Conservation (phyloP, 495 filamentous ascomycete species). For the Neurospora sp. region DNA sequence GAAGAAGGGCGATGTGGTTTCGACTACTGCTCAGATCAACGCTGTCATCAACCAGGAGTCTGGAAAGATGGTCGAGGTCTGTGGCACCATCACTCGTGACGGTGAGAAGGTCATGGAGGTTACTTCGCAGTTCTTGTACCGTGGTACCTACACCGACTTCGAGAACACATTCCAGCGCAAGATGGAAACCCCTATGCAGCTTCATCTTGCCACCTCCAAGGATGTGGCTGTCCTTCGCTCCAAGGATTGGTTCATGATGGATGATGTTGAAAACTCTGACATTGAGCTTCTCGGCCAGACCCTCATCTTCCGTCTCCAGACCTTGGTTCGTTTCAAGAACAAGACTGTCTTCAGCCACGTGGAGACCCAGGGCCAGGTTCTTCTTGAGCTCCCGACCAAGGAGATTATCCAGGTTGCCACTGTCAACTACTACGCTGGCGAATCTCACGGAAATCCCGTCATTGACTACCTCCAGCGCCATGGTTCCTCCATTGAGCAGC, state of each 20-base stretch:
- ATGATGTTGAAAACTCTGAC: conserved; percentile 51
- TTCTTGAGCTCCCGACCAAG: conserved; percentile 93
- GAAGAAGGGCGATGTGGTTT: conserved; percentile 85
- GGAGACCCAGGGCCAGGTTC: conserved; percentile 83
- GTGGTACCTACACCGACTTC: conserved; percentile 83
- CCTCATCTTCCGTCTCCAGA: conserved; percentile 91
- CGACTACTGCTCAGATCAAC: conserved; percentile 92
- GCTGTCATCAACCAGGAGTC: conserved; percentile 96
- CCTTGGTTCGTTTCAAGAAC: conserved; percentile 88
- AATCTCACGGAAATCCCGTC: conserved; percentile 91
- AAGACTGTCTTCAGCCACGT: conserved; percentile 85
- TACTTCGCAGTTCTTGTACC: conserved; percentile 94
- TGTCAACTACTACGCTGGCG: conserved; percentile 83
- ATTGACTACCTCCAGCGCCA: conserved; percentile 91
- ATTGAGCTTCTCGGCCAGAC: conserved; percentile 83
- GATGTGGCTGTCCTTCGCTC: conserved; percentile 89
- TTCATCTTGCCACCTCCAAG: conserved; percentile 74
- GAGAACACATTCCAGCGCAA: conserved; percentile 98
- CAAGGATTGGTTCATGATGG: conserved; percentile 91
- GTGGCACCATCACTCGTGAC: conserved; percentile 84
- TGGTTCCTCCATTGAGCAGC: conserved; percentile 89
- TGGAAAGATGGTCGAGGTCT: conserved; percentile 99
- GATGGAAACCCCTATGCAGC: conserved; percentile 88
- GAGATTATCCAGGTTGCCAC: conserved; percentile 93
- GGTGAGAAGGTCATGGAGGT: conserved; percentile 94